These are phyloP conservation scores for Calonectria pauciramosa DNA, from an alignment of 2,329 filamentous ascomycete genomes.

Conservation along the genomic window DNA sequence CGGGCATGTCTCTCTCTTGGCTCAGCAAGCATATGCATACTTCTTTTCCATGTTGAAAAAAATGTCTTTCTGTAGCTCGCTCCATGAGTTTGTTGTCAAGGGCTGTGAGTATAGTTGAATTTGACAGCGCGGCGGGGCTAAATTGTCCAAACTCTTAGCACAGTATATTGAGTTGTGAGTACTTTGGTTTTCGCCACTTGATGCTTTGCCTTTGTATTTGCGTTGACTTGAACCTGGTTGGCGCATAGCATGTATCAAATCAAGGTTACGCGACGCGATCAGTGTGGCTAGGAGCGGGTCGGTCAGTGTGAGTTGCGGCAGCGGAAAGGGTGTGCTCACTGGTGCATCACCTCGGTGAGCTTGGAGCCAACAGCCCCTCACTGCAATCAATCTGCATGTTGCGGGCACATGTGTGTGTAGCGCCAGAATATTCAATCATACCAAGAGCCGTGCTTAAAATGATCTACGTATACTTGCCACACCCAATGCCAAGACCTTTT, in stretches of 20 bases:
- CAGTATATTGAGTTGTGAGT: not conserved
- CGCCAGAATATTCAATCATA: not conserved
- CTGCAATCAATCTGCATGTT: not conserved
- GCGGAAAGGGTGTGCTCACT: not conserved
- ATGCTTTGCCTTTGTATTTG: not conserved
- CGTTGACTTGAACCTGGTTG: not conserved
- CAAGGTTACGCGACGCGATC: not conserved
- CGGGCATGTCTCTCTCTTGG: too few relatives aligned
- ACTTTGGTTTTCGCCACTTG: not conserved
- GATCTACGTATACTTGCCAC: not conserved
- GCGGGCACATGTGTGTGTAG: not conserved
- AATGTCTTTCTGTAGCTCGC: slow-evolving; percentile 60
- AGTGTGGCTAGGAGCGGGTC: not conserved
- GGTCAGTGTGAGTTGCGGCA: not conserved
- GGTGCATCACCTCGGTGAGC: not conserved
- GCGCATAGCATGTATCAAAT: not conserved
- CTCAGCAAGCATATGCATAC: slow-evolving; percentile 35
- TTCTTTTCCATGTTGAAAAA: slow-evolving; percentile 62
- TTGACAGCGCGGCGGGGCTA: not conserved
- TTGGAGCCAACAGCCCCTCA: not conserved
- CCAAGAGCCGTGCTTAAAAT: not conserved
- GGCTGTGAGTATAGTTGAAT: not conserved
- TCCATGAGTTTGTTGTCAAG: slow-evolving; percentile 56
- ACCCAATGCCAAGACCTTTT: not conserved
- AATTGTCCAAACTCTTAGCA: not conserved